These are phyloP conservation scores for Globisporangium yorkense DNA, from an alignment of 352 stramenopile species.

Conservation along the genomic window DNA sequence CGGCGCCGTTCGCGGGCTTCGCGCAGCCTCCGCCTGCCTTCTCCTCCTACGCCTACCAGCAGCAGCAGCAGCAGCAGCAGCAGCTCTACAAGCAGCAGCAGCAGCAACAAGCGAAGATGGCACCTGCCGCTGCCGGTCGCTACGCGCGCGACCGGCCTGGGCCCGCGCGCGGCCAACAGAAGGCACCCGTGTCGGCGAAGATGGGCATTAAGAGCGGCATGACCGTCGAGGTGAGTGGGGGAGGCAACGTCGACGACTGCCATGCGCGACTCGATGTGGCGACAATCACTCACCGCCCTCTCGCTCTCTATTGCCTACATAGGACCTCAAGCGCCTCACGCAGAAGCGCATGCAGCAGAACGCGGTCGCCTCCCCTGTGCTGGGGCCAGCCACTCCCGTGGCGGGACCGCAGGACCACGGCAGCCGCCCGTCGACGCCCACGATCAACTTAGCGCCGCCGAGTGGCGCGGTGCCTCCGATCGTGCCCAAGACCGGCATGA, in stretches of 20 bases:
- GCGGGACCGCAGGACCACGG: conserved; percentile 22
- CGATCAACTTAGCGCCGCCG: conserved; percentile 54
- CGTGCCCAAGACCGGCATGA: conserved; percentile 77
- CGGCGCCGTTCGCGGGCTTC: conserved; percentile 24
- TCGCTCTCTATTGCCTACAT: not conserved
- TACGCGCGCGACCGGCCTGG: conserved; percentile 10
- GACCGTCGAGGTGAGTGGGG: conserved; percentile 54
- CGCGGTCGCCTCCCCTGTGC: conserved; percentile 3
- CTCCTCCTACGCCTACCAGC: conserved; percentile 11
- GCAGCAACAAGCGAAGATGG: conserved; percentile 18
- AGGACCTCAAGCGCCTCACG: conserved; percentile 79
- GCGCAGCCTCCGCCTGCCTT: conserved; percentile 28
- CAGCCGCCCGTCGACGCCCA: conserved; percentile 43
- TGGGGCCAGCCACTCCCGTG: conserved; percentile 19
- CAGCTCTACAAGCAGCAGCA: conserved; percentile 20
- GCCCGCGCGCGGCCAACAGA: conserved; percentile 18
- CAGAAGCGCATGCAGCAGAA: conserved; percentile 83
- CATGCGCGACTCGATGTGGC: no score
- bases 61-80: conserved; percentile 33
- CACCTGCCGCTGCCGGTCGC: conserved; percentile 3
- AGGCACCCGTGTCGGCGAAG: conserved; percentile 41
- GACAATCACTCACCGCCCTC: not conserved
- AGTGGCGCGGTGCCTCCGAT: conserved; percentile 34
- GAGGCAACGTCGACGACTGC: not conserved
- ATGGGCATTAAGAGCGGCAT: conserved; percentile 89